These are phyloP conservation scores for Rhamnella rubrinervis DNA, from an alignment of 331 rosid species.

Conservation along the genomic window DNA sequence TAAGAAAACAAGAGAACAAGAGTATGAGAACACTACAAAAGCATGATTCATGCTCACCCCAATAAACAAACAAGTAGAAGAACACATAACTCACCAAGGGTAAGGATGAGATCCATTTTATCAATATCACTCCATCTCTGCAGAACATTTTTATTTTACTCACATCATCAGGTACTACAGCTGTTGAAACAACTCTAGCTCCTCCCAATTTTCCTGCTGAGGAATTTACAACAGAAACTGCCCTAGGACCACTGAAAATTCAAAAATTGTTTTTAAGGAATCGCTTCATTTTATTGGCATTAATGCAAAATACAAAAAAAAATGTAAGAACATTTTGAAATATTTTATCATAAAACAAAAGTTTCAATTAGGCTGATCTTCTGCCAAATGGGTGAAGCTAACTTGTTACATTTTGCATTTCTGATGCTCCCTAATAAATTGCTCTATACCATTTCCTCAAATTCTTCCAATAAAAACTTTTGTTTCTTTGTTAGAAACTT, in stretches of 20 bases:
- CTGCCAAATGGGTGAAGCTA: too few relatives aligned
- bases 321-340: too few relatives aligned
- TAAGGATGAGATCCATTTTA: constrained; percentile 79
- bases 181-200: constrained; percentile 67
- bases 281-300: not conserved
- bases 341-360: too few relatives aligned
- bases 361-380: too few relatives aligned
- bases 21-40: not conserved
- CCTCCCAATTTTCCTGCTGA: constrained; percentile 88
- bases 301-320: not conserved
- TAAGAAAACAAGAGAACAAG: constrained; percentile 19
- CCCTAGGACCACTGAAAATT: constrained; percentile 81
- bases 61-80: constrained; percentile 17
- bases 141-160: constrained; percentile 64
- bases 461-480: too few relatives aligned
- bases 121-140: constrained; percentile 78
- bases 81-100: constrained; percentile 61
- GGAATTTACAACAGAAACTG: constrained; percentile 76
- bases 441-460: too few relatives aligned
- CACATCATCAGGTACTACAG: constrained; percentile 76
- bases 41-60: not conserved
- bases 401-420: too few relatives aligned
- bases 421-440: too few relatives aligned
- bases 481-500: too few relatives aligned
- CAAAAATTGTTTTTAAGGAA: not conserved